Evolutionary conservation across 768 basidiomycete genomes (phyloP), one percentile per base, ranked within the genome.

Genomic region (Pisolithus sp.): DNA sequence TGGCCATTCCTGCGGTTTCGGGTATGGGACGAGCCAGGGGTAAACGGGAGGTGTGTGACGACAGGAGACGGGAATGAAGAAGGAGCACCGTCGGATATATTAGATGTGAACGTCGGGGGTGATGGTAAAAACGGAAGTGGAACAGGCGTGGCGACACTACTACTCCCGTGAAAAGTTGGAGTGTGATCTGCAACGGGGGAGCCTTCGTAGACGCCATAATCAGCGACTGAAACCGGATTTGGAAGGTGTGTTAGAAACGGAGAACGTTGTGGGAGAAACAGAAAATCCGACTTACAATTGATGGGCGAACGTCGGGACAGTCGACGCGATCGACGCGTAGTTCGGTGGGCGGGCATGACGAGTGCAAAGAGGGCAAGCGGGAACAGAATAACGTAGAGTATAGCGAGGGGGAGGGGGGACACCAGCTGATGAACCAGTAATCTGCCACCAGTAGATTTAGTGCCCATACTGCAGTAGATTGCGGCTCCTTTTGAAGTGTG

Each of bases 1-100:
- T 82, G 82, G 34, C 73, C 73, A 9, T 61, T 68, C 60, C 64
- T 68, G 61, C 67, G 68, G 56, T 68, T 73, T 51, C 73, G 71
- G 0, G 64, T 65, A 50, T 76, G 76, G 7, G 76, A 71, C n/a
- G 71, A 64, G 28, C 69, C 68, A 20, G 63, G 63, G 2, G 57
- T 26, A 47, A 63, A 62, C 3, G 62, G 56, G 43, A 64, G 57
- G 47, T 69, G 64, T 7, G 66, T 65, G 48, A 57, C 9, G 28
- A 62, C 4, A 47, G 50, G 54, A 34, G 57, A 9, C 7, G 58
- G 48, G 45, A 48, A 18, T n/a, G 48, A 55, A 3, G 64, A 53
- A 7, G 44, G 24, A 5, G n/a, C 24, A 18, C 36, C 46, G 46
- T 59, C 21, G 2, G 59, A 53, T 34, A 12, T 15, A 13, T 51